Evolutionary conservation across 1,284 basidiomycete species (phyloP).

Genomic region (Boletellus deceptivus): DNA sequence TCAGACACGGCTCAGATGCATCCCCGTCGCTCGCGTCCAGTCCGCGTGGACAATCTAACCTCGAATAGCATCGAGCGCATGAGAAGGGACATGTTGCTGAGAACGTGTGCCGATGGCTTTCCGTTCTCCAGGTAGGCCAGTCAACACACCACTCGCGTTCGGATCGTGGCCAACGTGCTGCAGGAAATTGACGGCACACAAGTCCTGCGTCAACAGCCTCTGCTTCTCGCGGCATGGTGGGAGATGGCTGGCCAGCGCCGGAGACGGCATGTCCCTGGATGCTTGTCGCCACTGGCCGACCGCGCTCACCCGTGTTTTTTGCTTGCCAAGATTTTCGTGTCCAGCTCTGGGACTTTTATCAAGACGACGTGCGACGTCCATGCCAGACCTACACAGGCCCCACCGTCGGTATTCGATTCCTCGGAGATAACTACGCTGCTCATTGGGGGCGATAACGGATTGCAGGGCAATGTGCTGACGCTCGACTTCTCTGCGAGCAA

Average conservation of each 20-base stretch:
- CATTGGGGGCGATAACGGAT: slow-evolving; percentile 10
- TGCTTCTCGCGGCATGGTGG: slow-evolving; percentile 61
- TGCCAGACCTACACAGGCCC: slow-evolving; percentile 50
- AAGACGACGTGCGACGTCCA: slow-evolving; percentile 52
- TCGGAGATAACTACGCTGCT: slow-evolving; percentile 24
- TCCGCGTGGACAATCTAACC: slow-evolving; percentile 22
- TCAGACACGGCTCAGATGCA: slow-evolving; percentile 14
- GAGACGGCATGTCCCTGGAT: slow-evolving; percentile 56
- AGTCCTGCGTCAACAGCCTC: slow-evolving; percentile 70
- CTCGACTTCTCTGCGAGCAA: slow-evolving; percentile 66
- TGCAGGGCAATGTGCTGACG: slow-evolving; percentile 64
- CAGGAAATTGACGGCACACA: slow-evolving; percentile 60
- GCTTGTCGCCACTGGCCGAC: slow-evolving; percentile 3
- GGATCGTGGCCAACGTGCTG: slow-evolving; percentile 2
- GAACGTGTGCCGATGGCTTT: slow-evolving; percentile 27
- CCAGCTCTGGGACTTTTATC: slow-evolving; percentile 69
- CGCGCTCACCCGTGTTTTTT: slow-evolving; percentile 1
- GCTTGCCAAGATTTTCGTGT: slow-evolving; percentile 53
- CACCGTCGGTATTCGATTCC: slow-evolving; percentile 37
- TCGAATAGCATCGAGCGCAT: slow-evolving; percentile 26
- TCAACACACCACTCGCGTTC: neutral
- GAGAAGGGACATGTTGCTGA: slow-evolving; percentile 17
- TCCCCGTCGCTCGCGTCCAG: slow-evolving; percentile 8
- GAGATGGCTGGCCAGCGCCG: slow-evolving; percentile 71
- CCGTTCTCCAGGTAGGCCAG: slow-evolving; percentile 34